Base-by-base conservation (phyloP, 345 rosid species). In the Melastoma malabathricum region DNA sequence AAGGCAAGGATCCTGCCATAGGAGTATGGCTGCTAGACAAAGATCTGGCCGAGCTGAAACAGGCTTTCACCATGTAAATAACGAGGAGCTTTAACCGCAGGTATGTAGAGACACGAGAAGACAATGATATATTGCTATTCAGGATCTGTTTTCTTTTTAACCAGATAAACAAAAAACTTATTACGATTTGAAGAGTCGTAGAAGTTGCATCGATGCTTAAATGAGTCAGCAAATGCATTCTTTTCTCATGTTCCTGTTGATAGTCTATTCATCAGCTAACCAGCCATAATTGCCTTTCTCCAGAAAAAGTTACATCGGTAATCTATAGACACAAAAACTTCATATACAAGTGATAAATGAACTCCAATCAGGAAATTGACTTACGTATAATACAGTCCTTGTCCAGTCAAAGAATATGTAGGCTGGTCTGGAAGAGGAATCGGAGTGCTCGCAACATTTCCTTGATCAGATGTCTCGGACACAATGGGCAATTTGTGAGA, bases 11-110 rank as follows among this genome's bases (percentile, higher is more conserved):
- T 65, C 93, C 86, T 18, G 68, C 65, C 10, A 77, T 72, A 43
- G 96, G 86, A 19, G 83, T 77, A 65, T 74, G 82, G 65, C 94
- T 83, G 41, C 82, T 81, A 20, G 96, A 65, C 57, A 87, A 60
- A 31, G 87, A 87, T 68, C 96, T 75, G 44, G 96, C 96, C 12
- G 94, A 83, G 72, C 96, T 87, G 72, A 64, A 23, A 46, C 27
- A 57, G 46, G 47, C 7, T 43, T 13, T 22, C 8, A 44, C 15
- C 16, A n/a, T 43, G 19, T 41, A 44, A 39, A 53, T 18, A 2
- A 34, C 12, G 41, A 34, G 41, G 12, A 34, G 12, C 12, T 34
- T 34, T 34, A 6, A 34, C 12, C 41, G 9, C 12, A 9, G 12
- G 41, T 34, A 29, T 13, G 4, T 15, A 34, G 44, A 10, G 17